phyloP scores from a whole-genome alignment of 2,329 filamentous ascomycete genomes.

The Fusarium paranaense region DNA sequence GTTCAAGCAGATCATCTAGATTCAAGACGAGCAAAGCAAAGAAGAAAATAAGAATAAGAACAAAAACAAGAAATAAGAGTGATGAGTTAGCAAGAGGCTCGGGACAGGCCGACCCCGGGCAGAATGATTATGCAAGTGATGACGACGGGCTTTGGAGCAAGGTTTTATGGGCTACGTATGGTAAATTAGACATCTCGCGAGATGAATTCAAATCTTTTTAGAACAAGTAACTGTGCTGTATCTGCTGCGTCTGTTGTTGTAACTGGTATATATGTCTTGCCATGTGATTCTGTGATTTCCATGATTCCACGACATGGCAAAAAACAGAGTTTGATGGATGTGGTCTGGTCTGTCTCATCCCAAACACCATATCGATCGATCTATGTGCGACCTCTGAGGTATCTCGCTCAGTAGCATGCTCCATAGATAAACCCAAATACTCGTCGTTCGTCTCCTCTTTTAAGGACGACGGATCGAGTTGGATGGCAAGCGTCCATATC shows the following conservation, averaged over 20 bases:
- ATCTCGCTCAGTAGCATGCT: background rate
- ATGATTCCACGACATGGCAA: slow-evolving; percentile 7
- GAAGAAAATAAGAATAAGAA: slow-evolving; percentile 21
- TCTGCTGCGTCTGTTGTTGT: slow-evolving; percentile 5
- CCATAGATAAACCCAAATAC: background rate
- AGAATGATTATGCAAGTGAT: slow-evolving; percentile 42
- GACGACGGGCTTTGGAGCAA: slow-evolving; percentile 44
- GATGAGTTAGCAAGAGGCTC: slow-evolving; percentile 16
- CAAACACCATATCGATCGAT: slow-evolving; percentile 8
- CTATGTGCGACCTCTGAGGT: background rate
- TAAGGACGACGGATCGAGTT: background rate
- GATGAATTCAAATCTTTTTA: slow-evolving; percentile 45
- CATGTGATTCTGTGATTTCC: slow-evolving; percentile 6
- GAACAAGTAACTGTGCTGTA: slow-evolving; percentile 21
- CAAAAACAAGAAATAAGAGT: slow-evolving; percentile 17
- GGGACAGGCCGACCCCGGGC: slow-evolving; percentile 23
- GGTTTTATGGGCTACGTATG: slow-evolving; percentile 34
- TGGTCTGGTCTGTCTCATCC: background rate
- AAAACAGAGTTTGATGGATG: slow-evolving; percentile 2
- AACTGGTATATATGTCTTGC: slow-evolving; percentile 11
- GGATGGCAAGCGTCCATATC: background rate
- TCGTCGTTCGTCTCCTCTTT: background rate
- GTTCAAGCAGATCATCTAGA: slow-evolving; percentile 95
- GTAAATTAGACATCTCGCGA: slow-evolving; percentile 41
- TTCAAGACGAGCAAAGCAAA: slow-evolving; percentile 25